Evolutionary conservation across 257 asterid species (phyloP).

Genomic region (Nicotiana obtusifolia): DNA sequence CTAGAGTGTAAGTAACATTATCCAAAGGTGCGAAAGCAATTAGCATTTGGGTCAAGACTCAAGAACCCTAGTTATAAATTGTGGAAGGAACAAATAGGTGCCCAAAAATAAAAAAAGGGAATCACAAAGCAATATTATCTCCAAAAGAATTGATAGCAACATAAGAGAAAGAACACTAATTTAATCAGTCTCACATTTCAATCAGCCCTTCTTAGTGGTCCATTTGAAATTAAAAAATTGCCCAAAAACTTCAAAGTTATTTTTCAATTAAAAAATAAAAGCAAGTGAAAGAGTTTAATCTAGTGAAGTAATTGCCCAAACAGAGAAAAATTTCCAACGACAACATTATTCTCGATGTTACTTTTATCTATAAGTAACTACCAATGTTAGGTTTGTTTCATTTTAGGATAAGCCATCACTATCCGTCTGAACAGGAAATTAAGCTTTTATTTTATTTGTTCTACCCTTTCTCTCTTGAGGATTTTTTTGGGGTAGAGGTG

Average conservation of each 20-base stretch:
- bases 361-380: not conserved
- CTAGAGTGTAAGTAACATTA: too few relatives aligned
- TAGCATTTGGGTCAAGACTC: not conserved
- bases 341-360: not conserved
- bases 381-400: constrained; percentile 12
- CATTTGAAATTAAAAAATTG: not conserved
- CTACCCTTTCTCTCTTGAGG: not conserved
- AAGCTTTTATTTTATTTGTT: not conserved
- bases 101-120: not conserved
- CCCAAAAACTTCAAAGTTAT: too few relatives aligned
- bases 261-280: not conserved
- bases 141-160: not conserved
- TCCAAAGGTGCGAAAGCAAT: not conserved
- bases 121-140: not conserved
- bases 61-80: not conserved
- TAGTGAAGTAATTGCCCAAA: constrained; percentile 13
- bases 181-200: not conserved
- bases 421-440: not conserved
- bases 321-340: not conserved
- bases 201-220: not conserved
- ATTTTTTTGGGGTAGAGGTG: not conserved
- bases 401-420: constrained; percentile 8
- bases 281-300: not conserved
- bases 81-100: not conserved
- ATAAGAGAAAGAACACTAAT: not conserved